phyloP scores from a whole-genome alignment of 192 early-diverging fungal species.

The Entrophospora sp. region DNA sequence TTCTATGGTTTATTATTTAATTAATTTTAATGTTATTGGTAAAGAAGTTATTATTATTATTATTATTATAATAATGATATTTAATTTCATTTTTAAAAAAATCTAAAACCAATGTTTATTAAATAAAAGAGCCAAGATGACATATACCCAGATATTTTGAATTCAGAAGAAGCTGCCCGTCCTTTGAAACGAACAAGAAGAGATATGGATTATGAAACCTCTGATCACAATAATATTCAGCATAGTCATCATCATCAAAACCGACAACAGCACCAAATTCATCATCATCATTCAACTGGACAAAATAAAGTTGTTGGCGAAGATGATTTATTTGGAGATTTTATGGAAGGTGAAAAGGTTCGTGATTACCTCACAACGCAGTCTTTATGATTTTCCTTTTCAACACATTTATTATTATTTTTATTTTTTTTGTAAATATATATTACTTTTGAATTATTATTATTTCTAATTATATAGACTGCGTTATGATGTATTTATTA shows the following conservation, averaged over 20 bases:
- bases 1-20: not conserved
- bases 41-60: not conserved
- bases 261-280: not conserved
- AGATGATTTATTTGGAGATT: conserved; percentile 33
- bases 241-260: too few relatives aligned
- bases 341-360: conserved; percentile 32
- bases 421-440: not conserved
- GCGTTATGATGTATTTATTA: not conserved
- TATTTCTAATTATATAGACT: conserved; percentile 11
- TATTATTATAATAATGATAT: too few relatives aligned
- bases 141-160: conserved; percentile 31
- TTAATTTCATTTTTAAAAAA: too few relatives aligned
- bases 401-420: too few relatives aligned
- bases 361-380: conserved; percentile 20
- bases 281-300: not conserved
- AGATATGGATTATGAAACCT: not conserved
- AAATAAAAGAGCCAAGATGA: conserved; percentile 22
- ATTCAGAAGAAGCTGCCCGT: conserved; percentile 19
- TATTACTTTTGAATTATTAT: too few relatives aligned
- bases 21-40: not conserved
- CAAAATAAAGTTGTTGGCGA: conserved; percentile 19
- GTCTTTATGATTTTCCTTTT: too few relatives aligned
- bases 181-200: conserved; percentile 21
- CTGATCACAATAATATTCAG: not conserved
- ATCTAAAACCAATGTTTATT: too few relatives aligned